phyloP scores from a whole-genome alignment of 2,329 filamentous ascomycete genomes.

The Achaetomium macrosporum region DNA sequence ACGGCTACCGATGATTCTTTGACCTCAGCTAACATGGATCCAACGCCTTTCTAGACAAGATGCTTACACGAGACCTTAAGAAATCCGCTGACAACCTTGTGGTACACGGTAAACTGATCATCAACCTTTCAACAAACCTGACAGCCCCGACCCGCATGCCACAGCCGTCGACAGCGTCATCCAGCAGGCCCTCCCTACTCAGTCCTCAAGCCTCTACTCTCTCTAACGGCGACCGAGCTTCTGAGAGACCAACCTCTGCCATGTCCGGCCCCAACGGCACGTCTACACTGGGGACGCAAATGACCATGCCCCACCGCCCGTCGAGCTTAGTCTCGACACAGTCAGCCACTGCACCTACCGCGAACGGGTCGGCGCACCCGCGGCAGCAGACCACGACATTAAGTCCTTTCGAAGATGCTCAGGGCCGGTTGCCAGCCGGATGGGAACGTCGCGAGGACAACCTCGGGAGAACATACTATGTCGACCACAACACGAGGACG shows the following conservation, averaged over 20 bases:
- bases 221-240: slow-evolving; percentile 38
- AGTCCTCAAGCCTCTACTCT: slow-evolving; percentile 39
- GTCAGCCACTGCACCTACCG: slow-evolving; percentile 27
- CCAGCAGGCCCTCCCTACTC: slow-evolving; percentile 42
- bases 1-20: background rate
- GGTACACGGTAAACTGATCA: slow-evolving; percentile 94
- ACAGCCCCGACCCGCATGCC: slow-evolving; percentile 56
- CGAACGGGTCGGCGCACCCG: slow-evolving; percentile 34
- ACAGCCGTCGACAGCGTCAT: slow-evolving; percentile 32
- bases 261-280: slow-evolving; percentile 46
- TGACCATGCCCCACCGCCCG: slow-evolving; percentile 41
- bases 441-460: slow-evolving; percentile 98
- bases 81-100: slow-evolving; percentile 98
- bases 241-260: slow-evolving; percentile 48
- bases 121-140: slow-evolving; percentile 92
- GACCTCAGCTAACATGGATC: slow-evolving; percentile 23
- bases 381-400: slow-evolving; percentile 50
- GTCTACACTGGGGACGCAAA: slow-evolving; percentile 35
- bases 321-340: slow-evolving; percentile 39
- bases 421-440: slow-evolving; percentile 82
- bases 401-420: slow-evolving; percentile 94
- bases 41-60: slow-evolving; percentile 67
- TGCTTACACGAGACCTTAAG: slow-evolving; percentile 95
- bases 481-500: slow-evolving; percentile 93
- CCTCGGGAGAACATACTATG: slow-evolving; percentile 91